Base-by-base conservation (phyloP, 768 basidiomycete genomes). In the Podaxis rugospora region DNA sequence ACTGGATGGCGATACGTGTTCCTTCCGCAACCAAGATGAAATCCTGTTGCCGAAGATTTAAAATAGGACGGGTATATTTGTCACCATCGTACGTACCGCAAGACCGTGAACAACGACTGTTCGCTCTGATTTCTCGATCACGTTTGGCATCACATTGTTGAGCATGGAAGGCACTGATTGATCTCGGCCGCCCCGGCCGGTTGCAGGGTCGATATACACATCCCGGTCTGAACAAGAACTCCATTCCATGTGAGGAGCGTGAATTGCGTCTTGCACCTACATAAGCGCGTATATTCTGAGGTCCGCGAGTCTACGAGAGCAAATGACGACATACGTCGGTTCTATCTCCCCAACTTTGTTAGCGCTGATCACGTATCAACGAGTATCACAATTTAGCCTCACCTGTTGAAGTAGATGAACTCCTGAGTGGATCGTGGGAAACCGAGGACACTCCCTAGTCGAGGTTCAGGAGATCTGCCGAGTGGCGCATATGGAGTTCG, bases 11-110 rank as follows among this genome's bases (percentile, higher is more conserved):
- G 60, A 88, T 85, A 40, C 86, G 76, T 46, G 84, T 79, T 85
- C 90, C 90, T 63, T 90, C 86, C 9, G 89, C 83, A 51, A 92
- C 88, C 37, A 89, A 74, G 57, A 88, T 78, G 65, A 83, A 90
- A 70, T 92, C 90, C 1, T 44, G 25, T 16, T 54, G 10, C n/a
- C 23, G 49, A 36, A 23, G 10, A 44, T 54, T 54, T 16, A 49
- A 37, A 36, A 49, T 55, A 27, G 14, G 77, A 71, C 1, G 73
- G 68, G 32, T 64, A 46, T 76, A 64, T 75, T 72, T 79, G 77
- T 88, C 75, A 64, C 84, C 59, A 89, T 76, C 2, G 87, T 88
- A 59, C 90, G 87, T 4, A 84, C 83, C 46, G 83, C 87, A 52
- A 90, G 74, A 0, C 90, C 90, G 54, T 92, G 89, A 4, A 84